A percentile compares a stretch with the other conserved stretches of the same genome.
phyloP scores from a whole-genome alignment of 768 basidiomycete genomes.

The Naganishia randhawae region DNA sequence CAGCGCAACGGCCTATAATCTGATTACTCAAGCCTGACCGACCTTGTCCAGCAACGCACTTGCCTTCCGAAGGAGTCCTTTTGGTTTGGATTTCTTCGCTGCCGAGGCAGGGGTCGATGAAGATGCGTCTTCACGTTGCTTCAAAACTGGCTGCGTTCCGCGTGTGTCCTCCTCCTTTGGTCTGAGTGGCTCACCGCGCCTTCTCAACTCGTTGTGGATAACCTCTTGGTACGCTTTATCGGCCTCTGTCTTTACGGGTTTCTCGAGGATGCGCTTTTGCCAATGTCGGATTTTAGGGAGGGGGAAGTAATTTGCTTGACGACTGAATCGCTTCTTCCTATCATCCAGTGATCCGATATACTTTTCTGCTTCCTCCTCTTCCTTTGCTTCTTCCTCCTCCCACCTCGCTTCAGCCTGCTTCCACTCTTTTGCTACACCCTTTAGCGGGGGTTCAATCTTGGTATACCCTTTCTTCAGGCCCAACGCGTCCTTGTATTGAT shows the following conservation, averaged over 20 bases:
- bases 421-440: background rate
- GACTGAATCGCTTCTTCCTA: background rate
- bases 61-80: slow-evolving; percentile 11
- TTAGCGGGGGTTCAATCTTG: slow-evolving; percentile 13
- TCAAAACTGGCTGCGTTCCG: background rate
- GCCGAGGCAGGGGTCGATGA: background rate
- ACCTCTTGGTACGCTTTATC: slow-evolving; percentile 1
- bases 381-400: background rate
- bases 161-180: background rate
- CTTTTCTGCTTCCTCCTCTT: background rate
- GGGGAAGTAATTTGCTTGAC: background rate
- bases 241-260: background rate
- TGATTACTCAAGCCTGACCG: slow-evolving; percentile 8
- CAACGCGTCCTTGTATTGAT: background rate
- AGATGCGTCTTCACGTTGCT: background rate
- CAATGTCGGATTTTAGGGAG: background rate
- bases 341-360: background rate
- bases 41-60: slow-evolving; percentile 15
- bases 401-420: background rate
- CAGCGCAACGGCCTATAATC: too few relatives aligned
- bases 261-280: slow-evolving; percentile 4
- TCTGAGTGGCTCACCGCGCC: background rate
- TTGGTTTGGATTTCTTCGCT: background rate
- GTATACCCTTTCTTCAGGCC: background rate
- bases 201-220: background rate